phyloP scores from a whole-genome alignment of 768 basidiomycete genomes.

The Lactifluus volemus region DNA sequence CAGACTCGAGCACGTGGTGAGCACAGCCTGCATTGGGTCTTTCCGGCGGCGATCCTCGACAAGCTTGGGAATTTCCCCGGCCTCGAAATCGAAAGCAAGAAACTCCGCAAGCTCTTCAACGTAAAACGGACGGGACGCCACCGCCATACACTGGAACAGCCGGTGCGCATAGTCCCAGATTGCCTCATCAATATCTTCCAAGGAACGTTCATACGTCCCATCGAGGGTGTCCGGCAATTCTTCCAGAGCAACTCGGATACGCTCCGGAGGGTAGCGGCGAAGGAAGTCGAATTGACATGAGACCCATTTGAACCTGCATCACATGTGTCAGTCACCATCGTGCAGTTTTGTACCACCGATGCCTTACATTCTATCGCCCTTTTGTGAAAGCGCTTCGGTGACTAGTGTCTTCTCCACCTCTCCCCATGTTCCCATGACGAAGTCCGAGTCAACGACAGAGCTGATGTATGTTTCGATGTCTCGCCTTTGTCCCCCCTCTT shows the following conservation, averaged over 20 bases:
- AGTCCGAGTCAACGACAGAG: not conserved
- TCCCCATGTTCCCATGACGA: not conserved
- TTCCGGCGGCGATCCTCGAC: not conserved
- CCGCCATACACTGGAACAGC: not conserved
- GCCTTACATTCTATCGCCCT: not conserved
- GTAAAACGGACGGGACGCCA: not conserved
- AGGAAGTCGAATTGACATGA: not conserved
- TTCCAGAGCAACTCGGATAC: not conserved
- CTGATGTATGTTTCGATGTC: not conserved
- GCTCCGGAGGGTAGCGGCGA: not conserved
- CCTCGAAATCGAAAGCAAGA: not conserved
- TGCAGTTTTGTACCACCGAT: not conserved
- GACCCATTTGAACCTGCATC: not conserved
- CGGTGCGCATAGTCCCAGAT: not conserved
- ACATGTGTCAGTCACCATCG: not conserved
- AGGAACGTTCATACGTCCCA: not conserved
- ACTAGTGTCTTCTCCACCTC: not conserved
- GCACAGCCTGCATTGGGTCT: not conserved
- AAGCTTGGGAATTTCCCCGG: not conserved
- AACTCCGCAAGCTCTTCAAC: not conserved
- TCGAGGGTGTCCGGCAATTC: not conserved
- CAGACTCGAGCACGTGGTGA: not conserved
- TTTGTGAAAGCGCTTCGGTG: not conserved
- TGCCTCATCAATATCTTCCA: not conserved
- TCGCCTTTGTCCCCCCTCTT: not conserved